phyloP scores from a whole-genome alignment of 164 flowering plant genomes.

The Vitis vinifera region DNA sequence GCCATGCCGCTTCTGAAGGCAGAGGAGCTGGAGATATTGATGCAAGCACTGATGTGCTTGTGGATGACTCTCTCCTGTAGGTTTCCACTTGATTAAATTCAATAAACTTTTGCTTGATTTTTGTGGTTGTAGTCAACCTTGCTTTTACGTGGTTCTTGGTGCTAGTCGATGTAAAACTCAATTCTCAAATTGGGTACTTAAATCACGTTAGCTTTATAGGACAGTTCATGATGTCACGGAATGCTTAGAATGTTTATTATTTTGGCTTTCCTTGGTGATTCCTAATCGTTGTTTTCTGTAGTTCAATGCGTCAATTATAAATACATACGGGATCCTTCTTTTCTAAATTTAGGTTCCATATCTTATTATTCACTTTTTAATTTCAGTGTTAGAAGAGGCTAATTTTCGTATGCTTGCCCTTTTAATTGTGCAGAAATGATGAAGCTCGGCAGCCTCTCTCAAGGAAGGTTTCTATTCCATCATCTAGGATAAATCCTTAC shows the following conservation, averaged over 20 bases:
- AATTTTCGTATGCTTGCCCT: not conserved
- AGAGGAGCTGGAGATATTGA: conserved; percentile 67
- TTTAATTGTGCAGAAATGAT: conserved; percentile 61
- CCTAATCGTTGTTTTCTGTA: too few species aligned
- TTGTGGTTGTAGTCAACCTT: too few species aligned
- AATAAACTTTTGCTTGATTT: not conserved
- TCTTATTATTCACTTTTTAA: not conserved
- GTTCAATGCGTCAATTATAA: too few species aligned
- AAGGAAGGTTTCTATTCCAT: conserved; percentile 85
- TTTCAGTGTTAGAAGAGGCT: not conserved
- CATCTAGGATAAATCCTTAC: conserved; percentile 87
- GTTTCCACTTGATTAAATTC: conserved; percentile 15
- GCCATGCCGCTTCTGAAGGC: conserved; percentile 75
- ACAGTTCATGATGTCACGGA: too few species aligned
- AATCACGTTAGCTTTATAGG: not conserved
- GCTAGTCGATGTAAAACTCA: not conserved
- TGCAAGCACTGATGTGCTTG: conserved; percentile 64
- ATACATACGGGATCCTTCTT: too few species aligned
- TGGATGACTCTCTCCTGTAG: conserved; percentile 62
- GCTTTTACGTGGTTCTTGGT: not conserved
- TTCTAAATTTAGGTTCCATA: too few species aligned
- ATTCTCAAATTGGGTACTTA: not conserved
- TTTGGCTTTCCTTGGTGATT: too few species aligned
- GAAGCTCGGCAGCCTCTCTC: conserved; percentile 94
- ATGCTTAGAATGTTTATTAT: too few species aligned